A percentile compares a stretch with the other conserved stretches of the same genome.
phyloP scores from a whole-genome alignment of 306 rosid genomes.

The Cicer judaicum region DNA sequence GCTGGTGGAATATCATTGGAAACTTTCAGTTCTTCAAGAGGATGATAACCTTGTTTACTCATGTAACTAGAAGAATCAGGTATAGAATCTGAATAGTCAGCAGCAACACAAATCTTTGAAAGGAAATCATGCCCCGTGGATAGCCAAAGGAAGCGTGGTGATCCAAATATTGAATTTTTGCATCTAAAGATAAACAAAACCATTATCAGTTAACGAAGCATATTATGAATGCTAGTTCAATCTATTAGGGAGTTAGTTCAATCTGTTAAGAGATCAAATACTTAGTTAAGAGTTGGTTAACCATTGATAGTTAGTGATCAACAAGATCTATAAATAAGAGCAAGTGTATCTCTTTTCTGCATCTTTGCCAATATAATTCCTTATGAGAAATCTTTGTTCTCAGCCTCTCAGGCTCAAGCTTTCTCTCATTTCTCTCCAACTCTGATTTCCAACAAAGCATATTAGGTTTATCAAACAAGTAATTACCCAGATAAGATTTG shows the following conservation, averaged over 20 bases:
- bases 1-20: constrained; percentile 58
- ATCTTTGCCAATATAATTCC: not conserved
- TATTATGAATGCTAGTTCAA: constrained; percentile 1
- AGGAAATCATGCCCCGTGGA: constrained; percentile 66
- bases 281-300: constrained; percentile 6
- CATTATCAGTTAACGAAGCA: constrained; percentile 43
- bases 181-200: constrained; percentile 52
- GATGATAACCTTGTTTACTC: constrained; percentile 72
- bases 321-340: not conserved
- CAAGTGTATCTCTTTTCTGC: not conserved
- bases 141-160: constrained; percentile 64
- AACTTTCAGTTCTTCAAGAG: constrained; percentile 86
- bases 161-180: constrained; percentile 66
- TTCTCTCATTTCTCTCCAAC: constrained; percentile 8
- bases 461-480: constrained; percentile 32
- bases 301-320: constrained; percentile 2
- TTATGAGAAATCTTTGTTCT: not conserved
- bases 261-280: not conserved
- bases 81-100: constrained; percentile 87
- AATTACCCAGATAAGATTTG: constrained; percentile 15
- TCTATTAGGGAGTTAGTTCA: not conserved
- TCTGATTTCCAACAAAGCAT: constrained; percentile 30
- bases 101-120: constrained; percentile 87
- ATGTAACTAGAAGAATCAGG: constrained; percentile 77
- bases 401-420: not conserved